Percentiles rank a stretch among this genome's conserved stretches.
Conservation (phyloP, 768 basidiomycete genomes). For the Leccinum sublutescens region DNA sequence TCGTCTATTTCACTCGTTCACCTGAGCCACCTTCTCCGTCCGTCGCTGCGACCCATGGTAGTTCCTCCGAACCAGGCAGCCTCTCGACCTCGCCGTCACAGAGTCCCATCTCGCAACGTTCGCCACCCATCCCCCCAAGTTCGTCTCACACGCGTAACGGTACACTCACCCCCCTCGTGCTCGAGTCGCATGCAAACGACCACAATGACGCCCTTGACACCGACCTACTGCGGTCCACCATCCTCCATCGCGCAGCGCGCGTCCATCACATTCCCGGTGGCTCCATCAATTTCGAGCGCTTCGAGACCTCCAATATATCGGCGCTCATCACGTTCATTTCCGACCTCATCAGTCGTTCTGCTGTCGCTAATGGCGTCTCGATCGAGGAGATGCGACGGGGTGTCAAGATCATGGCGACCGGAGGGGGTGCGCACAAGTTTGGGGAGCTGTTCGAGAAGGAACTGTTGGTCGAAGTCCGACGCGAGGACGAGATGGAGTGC, state of each 20-base stretch:
- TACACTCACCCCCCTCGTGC: slow-evolving; percentile 78
- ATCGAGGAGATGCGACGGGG: slow-evolving; percentile 88
- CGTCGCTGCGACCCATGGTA: slow-evolving; percentile 57
- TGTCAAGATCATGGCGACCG: slow-evolving; percentile 97
- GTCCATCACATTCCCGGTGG: slow-evolving; percentile 87
- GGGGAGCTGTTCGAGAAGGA: slow-evolving; percentile 75
- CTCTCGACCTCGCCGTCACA: slow-evolving; percentile 36
- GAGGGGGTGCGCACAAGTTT: slow-evolving; percentile 95
- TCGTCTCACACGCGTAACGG: slow-evolving; percentile 51
- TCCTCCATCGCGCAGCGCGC: slow-evolving; percentile 60
- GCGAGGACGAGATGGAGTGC: slow-evolving; percentile 99
- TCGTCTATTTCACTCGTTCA: slow-evolving; percentile 97
- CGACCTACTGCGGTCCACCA: slow-evolving; percentile 55
- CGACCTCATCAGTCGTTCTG: slow-evolving; percentile 82
- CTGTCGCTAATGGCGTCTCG: slow-evolving; percentile 79
- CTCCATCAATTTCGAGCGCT: slow-evolving; percentile 95
- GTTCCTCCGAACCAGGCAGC: slow-evolving; percentile 45
- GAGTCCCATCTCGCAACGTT: slow-evolving; percentile 12
- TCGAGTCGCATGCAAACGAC: slow-evolving; percentile 47
- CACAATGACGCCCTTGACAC: slow-evolving; percentile 34
- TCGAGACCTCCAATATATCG: slow-evolving; percentile 88
- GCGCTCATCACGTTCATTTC: slow-evolving; percentile 86
- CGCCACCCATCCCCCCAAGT: slow-evolving; percentile 25
- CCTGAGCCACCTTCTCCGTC: slow-evolving; percentile 81
- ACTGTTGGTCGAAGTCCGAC: slow-evolving; percentile 78